phyloP scores from a whole-genome alignment of 257 asterid species.

The Salvia splendens region DNA sequence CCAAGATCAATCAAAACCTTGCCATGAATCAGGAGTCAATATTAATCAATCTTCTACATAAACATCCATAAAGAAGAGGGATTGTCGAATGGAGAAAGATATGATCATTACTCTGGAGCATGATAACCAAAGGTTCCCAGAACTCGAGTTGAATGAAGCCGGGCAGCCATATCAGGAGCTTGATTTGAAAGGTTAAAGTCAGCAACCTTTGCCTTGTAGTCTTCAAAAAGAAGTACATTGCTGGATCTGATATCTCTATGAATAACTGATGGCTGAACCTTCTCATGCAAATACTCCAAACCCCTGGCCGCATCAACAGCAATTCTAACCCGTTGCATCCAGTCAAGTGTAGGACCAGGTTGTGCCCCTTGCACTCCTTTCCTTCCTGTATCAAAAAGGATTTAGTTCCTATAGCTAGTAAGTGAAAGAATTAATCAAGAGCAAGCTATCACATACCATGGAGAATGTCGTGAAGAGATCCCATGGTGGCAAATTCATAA shows the following conservation, averaged over 20 bases:
- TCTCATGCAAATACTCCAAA: constrained; percentile 95
- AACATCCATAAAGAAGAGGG: constrained; percentile 4
- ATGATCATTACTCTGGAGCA: constrained; percentile 88
- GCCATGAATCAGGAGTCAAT: neutral
- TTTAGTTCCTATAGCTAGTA: constrained; percentile 4
- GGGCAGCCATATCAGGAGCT: constrained; percentile 99
- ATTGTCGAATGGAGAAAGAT: constrained; percentile 23
- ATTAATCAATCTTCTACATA: neutral
- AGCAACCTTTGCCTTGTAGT: constrained; percentile 86
- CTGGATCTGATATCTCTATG: constrained; percentile 98
- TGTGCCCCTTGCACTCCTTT: constrained; percentile 99
- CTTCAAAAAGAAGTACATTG: constrained; percentile 93
- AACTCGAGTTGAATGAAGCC: constrained; percentile 97
- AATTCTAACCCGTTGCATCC: constrained; percentile 92
- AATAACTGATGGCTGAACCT: constrained; percentile 72
- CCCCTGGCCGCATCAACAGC: constrained; percentile 99
- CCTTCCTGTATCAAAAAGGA: constrained; percentile 59
- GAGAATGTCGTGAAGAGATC: constrained; percentile 92
- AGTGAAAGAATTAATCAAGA: constrained; percentile 21
- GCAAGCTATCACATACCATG: constrained; percentile 60
- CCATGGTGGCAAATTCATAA: constrained; percentile 97
- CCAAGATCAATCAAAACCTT: too few relatives aligned
- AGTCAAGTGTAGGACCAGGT: constrained; percentile 97
- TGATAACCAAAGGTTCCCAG: constrained; percentile 98
- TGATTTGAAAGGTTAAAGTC: constrained; percentile 96